Conservation (phyloP, 1,284 basidiomycete genomes). For the Irpex lacteus region DNA sequence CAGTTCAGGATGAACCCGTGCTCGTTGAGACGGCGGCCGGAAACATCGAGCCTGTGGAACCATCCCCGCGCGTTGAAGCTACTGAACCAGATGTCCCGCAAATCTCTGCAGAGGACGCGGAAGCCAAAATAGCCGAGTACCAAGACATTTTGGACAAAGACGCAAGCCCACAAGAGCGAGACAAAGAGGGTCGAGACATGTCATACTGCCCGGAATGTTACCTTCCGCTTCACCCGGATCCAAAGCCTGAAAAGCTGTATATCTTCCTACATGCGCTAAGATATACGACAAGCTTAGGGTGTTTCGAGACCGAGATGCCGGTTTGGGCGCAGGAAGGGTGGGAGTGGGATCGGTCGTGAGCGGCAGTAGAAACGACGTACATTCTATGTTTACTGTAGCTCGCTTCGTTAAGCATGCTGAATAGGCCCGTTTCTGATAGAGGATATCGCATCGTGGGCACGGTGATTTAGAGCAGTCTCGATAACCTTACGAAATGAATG, state of each 20-base stretch:
- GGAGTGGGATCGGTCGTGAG: constrained; percentile 46
- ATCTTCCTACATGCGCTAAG: constrained; percentile 91
- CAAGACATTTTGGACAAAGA: constrained; percentile 1
- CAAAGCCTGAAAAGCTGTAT: constrained; percentile 84
- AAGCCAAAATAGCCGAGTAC: constrained; percentile 34
- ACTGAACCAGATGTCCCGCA: constrained; percentile 27
- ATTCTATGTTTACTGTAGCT: not conserved
- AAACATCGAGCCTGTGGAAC: not conserved
- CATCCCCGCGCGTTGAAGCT: not conserved
- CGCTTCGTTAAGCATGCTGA: not conserved
- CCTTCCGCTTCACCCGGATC: constrained; percentile 87
- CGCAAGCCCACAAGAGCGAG: not conserved
- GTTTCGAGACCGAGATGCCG: constrained; percentile 75
- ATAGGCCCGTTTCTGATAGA: too few relatives aligned
- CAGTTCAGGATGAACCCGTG: not conserved
- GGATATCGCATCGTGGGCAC: too few relatives aligned
- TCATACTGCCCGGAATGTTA: constrained; percentile 85
- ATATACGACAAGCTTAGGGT: constrained; percentile 75
- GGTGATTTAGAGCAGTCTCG: too few relatives aligned
- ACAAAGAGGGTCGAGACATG: constrained; percentile 17
- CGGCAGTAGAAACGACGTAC: not conserved
- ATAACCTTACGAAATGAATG: too few relatives aligned
- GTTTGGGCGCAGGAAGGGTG: constrained; percentile 68
- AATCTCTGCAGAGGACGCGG: constrained; percentile 43
- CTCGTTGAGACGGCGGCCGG: not conserved